These are phyloP conservation scores for Chloroidium sp. DNA, from an alignment of 163 green algal species.

Conservation along the genomic window DNA sequence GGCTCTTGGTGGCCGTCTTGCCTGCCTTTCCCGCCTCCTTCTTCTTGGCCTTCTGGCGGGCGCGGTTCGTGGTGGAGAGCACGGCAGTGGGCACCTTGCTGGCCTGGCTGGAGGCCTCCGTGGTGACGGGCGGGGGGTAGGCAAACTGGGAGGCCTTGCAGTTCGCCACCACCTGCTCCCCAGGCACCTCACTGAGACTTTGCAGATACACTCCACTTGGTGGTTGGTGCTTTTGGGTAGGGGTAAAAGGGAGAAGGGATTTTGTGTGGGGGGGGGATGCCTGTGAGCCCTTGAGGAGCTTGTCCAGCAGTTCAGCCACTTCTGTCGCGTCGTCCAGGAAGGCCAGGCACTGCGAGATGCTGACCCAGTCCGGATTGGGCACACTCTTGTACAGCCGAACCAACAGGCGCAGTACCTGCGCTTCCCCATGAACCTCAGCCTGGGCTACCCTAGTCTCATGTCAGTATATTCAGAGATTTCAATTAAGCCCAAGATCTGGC, in stretches of 20 bases:
- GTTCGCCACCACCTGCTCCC: conserved; percentile 40
- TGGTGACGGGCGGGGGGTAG: conserved; percentile 71
- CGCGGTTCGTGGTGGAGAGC: conserved; percentile 87
- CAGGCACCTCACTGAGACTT: no score
- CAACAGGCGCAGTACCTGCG: conserved; percentile 72
- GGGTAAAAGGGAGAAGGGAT: background rate
- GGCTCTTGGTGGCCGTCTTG: background rate
- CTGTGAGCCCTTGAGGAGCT: conserved; percentile 58
- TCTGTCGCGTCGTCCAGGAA: conserved; percentile 79
- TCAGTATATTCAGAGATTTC: no score
- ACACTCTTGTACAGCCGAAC: conserved; percentile 66
- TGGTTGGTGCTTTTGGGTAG: no score
- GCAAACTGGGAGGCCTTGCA: conserved; percentile 77
- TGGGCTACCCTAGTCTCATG: no score
- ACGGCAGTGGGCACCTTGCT: conserved; percentile 83
- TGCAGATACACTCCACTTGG: no score
- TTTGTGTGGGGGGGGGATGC: conserved; percentile 15
- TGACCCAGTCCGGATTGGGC: conserved; percentile 59
- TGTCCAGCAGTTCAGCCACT: conserved; percentile 76
- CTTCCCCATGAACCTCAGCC: no score
- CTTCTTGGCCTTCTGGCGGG: conserved; percentile 45
- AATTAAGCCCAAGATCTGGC: no score
- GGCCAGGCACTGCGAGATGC: conserved; percentile 89
- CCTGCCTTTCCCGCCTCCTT: conserved; percentile 39
- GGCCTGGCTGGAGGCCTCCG: conserved; percentile 41